Conservation (phyloP, 345 rosid species). For the Salix udensis region DNA sequence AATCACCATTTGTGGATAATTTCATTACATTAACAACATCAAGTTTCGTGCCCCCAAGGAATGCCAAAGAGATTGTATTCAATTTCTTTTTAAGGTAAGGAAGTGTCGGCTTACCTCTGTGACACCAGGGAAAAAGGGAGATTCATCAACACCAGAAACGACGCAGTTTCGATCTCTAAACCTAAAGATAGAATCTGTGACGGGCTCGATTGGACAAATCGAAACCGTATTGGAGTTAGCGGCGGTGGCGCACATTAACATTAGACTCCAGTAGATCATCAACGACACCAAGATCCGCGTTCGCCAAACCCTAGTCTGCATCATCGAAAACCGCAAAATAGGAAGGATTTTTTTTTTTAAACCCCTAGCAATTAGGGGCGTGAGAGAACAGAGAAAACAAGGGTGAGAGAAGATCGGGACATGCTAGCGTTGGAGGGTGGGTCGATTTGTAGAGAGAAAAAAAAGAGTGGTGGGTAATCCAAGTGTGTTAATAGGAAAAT, state of each 20-base stretch:
- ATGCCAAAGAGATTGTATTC: neutral
- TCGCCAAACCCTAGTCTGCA: constrained; percentile 36
- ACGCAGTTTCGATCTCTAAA: constrained; percentile 45
- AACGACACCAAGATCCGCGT: constrained; percentile 25
- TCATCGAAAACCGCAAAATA: neutral
- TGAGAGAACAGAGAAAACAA: neutral
- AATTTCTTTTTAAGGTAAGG: neutral
- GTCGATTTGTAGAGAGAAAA: neutral
- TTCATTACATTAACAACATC: neutral
- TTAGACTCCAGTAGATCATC: constrained; percentile 32
- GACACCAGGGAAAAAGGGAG: constrained; percentile 40
- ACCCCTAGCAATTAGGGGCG: neutral
- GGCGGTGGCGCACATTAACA: constrained; percentile 21
- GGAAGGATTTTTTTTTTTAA: neutral
- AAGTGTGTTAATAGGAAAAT: neutral
- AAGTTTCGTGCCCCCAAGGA: neutral
- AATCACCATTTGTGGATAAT: neutral
- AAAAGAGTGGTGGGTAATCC: neutral
- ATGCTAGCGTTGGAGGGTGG: neutral
- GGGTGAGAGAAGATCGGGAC: neutral
- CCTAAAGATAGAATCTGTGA: constrained; percentile 47
- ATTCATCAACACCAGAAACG: constrained; percentile 23
- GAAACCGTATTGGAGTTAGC: constrained; percentile 33
- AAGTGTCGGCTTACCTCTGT: constrained; percentile 46
- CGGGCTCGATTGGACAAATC: constrained; percentile 41